A percentile compares a stretch with the other conserved stretches of the same genome.
These are phyloP conservation scores for Yamagishiella unicocca DNA, from an alignment of 139 green algal genomes.

Conservation along the genomic window DNA sequence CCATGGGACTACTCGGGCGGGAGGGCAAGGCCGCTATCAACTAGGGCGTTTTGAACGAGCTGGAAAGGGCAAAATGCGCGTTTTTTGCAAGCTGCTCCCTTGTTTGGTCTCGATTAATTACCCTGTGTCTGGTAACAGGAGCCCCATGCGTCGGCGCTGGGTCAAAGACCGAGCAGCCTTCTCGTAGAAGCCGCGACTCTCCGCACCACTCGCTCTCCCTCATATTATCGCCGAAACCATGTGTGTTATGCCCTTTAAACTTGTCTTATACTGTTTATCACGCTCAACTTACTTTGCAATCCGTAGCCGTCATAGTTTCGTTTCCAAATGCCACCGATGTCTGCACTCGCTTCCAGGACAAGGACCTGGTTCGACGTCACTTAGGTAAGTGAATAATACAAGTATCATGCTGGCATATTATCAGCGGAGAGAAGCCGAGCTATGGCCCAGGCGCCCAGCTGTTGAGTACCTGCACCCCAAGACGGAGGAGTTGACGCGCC, in stretches of 20 bases:
- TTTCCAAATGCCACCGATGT: not conserved
- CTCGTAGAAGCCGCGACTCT: too few relatives aligned
- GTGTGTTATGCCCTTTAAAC: not conserved
- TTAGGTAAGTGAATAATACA: not conserved
- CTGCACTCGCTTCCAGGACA: not conserved
- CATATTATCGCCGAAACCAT: not conserved
- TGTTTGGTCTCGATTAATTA: not conserved
- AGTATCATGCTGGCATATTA: not conserved
- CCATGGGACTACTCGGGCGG: conserved; percentile 3
- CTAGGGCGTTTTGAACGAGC: too few relatives aligned
- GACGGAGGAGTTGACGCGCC: not conserved
- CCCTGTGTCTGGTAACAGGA: not conserved
- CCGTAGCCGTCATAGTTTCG: conserved; percentile 14
- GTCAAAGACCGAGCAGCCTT: too few relatives aligned
- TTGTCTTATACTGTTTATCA: not conserved
- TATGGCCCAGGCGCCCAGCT: not conserved
- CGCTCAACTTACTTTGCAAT: not conserved
- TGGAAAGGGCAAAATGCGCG: too few relatives aligned
- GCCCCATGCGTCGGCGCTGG: not conserved
- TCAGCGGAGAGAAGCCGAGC: not conserved
- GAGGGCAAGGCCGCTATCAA: not conserved
- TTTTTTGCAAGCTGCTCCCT: not conserved
- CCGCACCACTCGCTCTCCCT: too few relatives aligned
- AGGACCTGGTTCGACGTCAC: not conserved
- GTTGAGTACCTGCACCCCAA: not conserved